Percentiles rank a stretch among this genome's conserved stretches.
These are phyloP conservation scores for Wickerhamiella bombiphila DNA, from an alignment of 805 yeast species.

Conservation along the genomic window DNA sequence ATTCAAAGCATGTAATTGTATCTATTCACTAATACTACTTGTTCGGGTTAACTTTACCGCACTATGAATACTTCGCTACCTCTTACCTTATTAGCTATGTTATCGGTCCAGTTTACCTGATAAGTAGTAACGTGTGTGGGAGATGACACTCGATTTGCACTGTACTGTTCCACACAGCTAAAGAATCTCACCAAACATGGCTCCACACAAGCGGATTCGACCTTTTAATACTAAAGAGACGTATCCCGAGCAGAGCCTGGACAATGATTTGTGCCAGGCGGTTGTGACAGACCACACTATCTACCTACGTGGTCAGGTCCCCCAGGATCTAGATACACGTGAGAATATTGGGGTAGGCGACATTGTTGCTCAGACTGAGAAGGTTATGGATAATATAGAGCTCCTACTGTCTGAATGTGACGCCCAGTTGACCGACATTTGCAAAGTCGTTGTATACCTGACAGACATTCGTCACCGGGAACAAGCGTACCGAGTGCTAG, in stretches of 20 bases:
- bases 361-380: slow-evolving; percentile 14
- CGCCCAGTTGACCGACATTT: slow-evolving; percentile 11
- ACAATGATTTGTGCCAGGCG: slow-evolving; percentile 15
- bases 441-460: slow-evolving; percentile 14
- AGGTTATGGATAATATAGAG: slow-evolving; percentile 14
- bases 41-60: too few relatives aligned
- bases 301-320: slow-evolving; percentile 15
- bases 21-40: too few relatives aligned
- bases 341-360: slow-evolving; percentile 15
- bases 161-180: too few relatives aligned
- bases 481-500: slow-evolving; percentile 13
- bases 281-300: slow-evolving; percentile 13
- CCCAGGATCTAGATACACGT: slow-evolving; percentile 15
- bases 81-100: too few relatives aligned
- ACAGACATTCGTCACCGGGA: slow-evolving; percentile 14
- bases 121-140: too few relatives aligned
- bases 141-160: too few relatives aligned
- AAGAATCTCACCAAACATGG: too few relatives aligned
- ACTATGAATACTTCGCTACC: too few relatives aligned
- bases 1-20: too few relatives aligned
- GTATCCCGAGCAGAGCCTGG: slow-evolving; percentile 14
- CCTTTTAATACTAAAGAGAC: slow-evolving; percentile 14
- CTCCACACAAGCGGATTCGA: slow-evolving; percentile 11
- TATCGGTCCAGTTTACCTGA: too few relatives aligned
- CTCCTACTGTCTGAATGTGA: slow-evolving; percentile 10